Conservation (phyloP, 23 red algal genomes). For the Pyropia haitanensis region DNA sequence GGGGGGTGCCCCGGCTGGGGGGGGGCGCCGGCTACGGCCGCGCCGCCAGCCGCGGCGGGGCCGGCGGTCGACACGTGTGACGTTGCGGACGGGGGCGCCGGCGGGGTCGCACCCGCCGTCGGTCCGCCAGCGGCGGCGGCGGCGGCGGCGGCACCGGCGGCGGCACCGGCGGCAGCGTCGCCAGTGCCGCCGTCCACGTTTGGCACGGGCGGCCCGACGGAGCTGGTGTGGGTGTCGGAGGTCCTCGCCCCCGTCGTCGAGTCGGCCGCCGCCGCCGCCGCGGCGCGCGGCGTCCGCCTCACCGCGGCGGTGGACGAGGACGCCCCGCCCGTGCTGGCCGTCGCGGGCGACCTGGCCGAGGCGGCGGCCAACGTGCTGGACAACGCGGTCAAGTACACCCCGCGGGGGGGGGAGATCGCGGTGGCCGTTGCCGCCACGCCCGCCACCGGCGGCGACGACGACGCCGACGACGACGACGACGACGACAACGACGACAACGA, state of each 20-base stretch:
- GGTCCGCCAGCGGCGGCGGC: too few relatives aligned
- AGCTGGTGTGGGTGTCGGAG: slow-evolving; percentile 52
- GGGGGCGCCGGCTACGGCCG: too few relatives aligned
- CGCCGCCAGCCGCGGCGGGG: too few relatives aligned
- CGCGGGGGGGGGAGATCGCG: slow-evolving; percentile 22
- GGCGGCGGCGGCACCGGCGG: too few relatives aligned
- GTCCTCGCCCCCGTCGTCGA: slow-evolving; percentile 19
- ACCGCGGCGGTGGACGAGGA: slow-evolving; percentile 30
- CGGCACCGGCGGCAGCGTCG: too few relatives aligned
- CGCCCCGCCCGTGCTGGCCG: slow-evolving; percentile 39
- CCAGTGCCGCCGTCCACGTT: too few relatives aligned
- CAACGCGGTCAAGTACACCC: slow-evolving; percentile 72
- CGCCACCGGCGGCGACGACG: slow-evolving; percentile 3
- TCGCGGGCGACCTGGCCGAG: slow-evolving; percentile 39
- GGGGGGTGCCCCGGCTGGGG: too few relatives aligned
- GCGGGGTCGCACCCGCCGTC: too few relatives aligned
- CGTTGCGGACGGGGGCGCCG: too few relatives aligned
- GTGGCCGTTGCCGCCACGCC: background rate
- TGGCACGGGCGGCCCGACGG: too few relatives aligned
- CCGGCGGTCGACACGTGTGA: too few relatives aligned
- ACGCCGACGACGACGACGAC: background rate
- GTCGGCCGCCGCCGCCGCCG: slow-evolving; percentile 1
- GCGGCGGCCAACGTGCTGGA: slow-evolving; percentile 48
- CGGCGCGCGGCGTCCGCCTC: slow-evolving; percentile 23
- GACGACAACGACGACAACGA: background rate